phyloP scores from a whole-genome alignment of 2,329 filamentous ascomycete genomes.

The Aspergillus novofumigatus region DNA sequence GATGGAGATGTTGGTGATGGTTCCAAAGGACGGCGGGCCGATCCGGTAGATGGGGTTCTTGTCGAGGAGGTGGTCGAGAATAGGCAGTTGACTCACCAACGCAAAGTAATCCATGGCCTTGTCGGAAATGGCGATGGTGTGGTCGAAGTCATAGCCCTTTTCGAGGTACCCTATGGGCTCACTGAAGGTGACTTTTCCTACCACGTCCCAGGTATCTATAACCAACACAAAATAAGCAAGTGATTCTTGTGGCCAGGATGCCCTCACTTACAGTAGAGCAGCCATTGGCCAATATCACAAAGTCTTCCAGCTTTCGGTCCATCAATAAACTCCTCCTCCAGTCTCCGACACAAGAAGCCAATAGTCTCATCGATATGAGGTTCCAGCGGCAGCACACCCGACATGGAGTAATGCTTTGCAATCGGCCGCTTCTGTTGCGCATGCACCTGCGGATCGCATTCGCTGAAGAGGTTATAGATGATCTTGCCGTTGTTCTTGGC shows the following conservation, averaged over 20 bases:
- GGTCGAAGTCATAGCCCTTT: constrained; percentile 23
- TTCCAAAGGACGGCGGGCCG: constrained; percentile 22
- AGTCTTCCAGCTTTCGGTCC: constrained; percentile 18
- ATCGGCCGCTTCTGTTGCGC: constrained; percentile 36
- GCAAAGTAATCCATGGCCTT: constrained; percentile 23
- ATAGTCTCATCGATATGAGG: constrained; percentile 29
- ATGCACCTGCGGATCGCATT: constrained; percentile 30
- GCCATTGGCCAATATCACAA: constrained; percentile 41
- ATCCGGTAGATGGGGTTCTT: constrained; percentile 27
- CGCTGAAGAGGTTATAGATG: constrained; percentile 38
- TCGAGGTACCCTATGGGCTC: constrained; percentile 23
- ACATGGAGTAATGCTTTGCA: constrained; percentile 33
- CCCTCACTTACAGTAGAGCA: constrained; percentile 34
- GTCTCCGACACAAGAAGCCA: constrained; percentile 24
- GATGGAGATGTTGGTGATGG: constrained; percentile 18
- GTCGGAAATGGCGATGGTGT: constrained; percentile 19
- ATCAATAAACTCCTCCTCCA: constrained; percentile 33
- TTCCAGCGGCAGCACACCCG: constrained; percentile 21
- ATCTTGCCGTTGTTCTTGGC: constrained; percentile 33
- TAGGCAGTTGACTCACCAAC: constrained; percentile 21
- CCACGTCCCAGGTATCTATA: constrained; percentile 24
- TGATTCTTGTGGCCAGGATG: no score
- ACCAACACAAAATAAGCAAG: not conserved
- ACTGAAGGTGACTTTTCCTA: constrained; percentile 24
- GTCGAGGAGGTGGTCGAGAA: constrained; percentile 25